A percentile compares a stretch with the other conserved stretches of the same genome.
Conservation (phyloP, 306 rosid species). For the Gastrolobium bilobum region DNA sequence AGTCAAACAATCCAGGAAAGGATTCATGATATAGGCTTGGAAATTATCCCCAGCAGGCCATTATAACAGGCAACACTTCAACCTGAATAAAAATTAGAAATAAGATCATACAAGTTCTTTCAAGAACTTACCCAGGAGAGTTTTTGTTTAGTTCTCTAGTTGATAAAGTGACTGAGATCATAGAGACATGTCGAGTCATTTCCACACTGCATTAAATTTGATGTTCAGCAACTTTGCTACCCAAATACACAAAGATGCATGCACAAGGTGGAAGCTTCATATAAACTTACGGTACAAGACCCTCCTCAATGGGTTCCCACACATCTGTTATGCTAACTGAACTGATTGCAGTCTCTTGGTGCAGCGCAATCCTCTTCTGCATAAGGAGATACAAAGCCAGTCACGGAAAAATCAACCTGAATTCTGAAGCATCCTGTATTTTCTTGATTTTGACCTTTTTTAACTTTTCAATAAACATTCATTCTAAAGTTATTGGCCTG, state of each 20-base stretch:
- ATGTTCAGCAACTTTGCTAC: constrained; percentile 36
- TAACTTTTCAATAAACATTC: neutral
- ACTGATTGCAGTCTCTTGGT: constrained; percentile 90
- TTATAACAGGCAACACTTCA: constrained; percentile 14
- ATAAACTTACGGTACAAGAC: constrained; percentile 91
- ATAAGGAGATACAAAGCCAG: constrained; percentile 34
- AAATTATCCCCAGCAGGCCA: neutral
- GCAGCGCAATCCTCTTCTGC: constrained; percentile 87
- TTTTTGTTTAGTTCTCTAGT: constrained; percentile 71
- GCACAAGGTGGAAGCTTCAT: constrained; percentile 29
- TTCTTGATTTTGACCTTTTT: neutral
- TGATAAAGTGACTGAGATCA: constrained; percentile 91
- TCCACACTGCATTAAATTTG: constrained; percentile 79
- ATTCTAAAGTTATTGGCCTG: neutral
- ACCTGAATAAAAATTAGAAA: constrained; percentile 26
- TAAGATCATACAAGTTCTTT: neutral
- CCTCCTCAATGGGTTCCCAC: constrained; percentile 99
- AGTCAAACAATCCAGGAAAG: constrained; percentile 25
- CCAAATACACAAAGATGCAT: constrained; percentile 26
- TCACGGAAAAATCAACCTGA: constrained; percentile 32
- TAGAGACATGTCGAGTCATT: constrained; percentile 98
- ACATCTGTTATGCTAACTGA: constrained; percentile 96
- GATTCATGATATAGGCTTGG: neutral
- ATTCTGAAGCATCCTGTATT: neutral
- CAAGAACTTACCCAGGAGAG: constrained; percentile 85